A percentile compares a stretch with the other conserved stretches of the same genome.
phyloP scores from a whole-genome alignment of 2,329 filamentous ascomycete species.

The Bipolaris sorokiniana region DNA sequence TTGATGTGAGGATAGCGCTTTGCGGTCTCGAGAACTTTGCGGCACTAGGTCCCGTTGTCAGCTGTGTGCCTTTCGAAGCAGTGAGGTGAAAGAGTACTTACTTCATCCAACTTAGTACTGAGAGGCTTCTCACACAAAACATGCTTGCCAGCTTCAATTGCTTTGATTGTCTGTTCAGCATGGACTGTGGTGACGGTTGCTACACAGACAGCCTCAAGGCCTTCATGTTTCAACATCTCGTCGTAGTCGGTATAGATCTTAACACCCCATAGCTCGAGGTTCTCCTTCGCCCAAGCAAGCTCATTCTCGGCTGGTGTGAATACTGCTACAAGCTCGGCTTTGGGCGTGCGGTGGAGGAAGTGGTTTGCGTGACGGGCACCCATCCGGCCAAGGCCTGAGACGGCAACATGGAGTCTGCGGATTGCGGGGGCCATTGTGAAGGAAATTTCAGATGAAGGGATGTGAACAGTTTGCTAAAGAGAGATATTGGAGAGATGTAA shows the following conservation, averaged over 20 bases:
- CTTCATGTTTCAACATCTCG: constrained; percentile 62
- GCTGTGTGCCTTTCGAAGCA: background rate
- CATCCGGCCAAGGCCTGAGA: constrained; percentile 58
- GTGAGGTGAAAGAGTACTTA: constrained; percentile 44
- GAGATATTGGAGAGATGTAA: too few relatives aligned
- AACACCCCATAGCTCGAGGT: constrained; percentile 60
- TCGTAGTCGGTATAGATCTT: constrained; percentile 62
- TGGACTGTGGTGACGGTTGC: constrained; percentile 63
- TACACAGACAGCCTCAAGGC: constrained; percentile 62
- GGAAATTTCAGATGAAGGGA: constrained; percentile 6
- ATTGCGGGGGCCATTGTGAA: constrained; percentile 38
- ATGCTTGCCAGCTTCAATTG: constrained; percentile 61
- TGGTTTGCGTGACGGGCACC: constrained; percentile 57
- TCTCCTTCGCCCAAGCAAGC: constrained; percentile 56
- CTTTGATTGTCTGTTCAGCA: constrained; percentile 63
- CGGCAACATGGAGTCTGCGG: constrained; percentile 53
- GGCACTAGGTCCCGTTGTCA: constrained; percentile 47
- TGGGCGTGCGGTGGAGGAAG: constrained; percentile 55
- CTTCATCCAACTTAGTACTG: constrained; percentile 64
- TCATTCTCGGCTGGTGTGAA: constrained; percentile 54
- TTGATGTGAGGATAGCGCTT: constrained; percentile 63
- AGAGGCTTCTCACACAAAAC: constrained; percentile 67
- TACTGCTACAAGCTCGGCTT: constrained; percentile 56
- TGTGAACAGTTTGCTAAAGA: background rate
- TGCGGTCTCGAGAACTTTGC: constrained; percentile 65